Evolutionary conservation across 495 filamentous ascomycete species (phyloP).

Genomic region (Aspergillus carlsbadensis): DNA sequence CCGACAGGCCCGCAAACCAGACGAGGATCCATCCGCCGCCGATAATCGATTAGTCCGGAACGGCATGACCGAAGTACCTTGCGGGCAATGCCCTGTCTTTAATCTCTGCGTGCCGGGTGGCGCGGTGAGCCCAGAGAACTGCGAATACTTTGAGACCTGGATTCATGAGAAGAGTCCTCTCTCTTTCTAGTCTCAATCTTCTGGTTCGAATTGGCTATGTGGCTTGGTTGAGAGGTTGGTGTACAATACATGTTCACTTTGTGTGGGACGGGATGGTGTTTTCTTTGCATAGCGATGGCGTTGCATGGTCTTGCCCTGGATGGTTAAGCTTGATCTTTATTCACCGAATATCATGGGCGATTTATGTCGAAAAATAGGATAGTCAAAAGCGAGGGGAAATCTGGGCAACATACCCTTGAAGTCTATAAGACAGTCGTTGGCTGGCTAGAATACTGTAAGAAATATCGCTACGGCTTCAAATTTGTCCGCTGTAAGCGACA

Average conservation of each 20-base stretch:
- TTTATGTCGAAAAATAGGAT: slow-evolving; percentile 9
- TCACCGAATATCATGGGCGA: slow-evolving; percentile 8
- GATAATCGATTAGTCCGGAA: slow-evolving; percentile 44
- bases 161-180: slow-evolving; percentile 34
- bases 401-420: no score
- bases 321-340: slow-evolving; percentile 11
- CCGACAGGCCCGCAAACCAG: slow-evolving; percentile 39
- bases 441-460: no score
- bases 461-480: no score
- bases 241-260: slow-evolving; percentile 15
- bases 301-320: slow-evolving; percentile 26
- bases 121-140: slow-evolving; percentile 82
- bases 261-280: slow-evolving; percentile 12
- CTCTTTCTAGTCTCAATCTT: no score
- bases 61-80: slow-evolving; percentile 84
- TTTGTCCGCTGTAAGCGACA: no score
- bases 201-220: not conserved
- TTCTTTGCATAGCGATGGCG: slow-evolving; percentile 46
- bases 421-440: no score
- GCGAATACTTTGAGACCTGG: slow-evolving; percentile 89
- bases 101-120: slow-evolving; percentile 84
- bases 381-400: not conserved
- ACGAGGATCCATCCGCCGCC: slow-evolving; percentile 28
- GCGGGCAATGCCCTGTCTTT: slow-evolving; percentile 93
- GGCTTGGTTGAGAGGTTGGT: slow-evolving; percentile 12